Conservation (phyloP, 169 alveolate genomes). For the Plasmodium chabaudi region DNA sequence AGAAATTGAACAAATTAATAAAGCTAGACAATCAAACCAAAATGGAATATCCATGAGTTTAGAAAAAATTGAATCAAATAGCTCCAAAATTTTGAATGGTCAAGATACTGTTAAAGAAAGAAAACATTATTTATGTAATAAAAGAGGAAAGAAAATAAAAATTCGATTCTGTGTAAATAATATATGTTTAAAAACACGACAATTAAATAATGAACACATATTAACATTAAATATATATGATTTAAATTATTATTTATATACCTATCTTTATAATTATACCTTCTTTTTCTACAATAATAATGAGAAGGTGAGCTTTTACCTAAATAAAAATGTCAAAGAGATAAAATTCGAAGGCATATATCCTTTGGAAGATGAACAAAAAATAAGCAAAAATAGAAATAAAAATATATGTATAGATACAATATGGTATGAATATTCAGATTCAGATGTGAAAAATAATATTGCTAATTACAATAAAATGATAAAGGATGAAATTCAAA, state of each 20-base stretch:
- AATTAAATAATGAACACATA: slow-evolving; percentile 66
- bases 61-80: too few relatives aligned
- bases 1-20: too few relatives aligned
- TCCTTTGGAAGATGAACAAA: not conserved
- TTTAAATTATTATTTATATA: slow-evolving; percentile 47
- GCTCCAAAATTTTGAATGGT: too few relatives aligned
- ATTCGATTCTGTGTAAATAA: slow-evolving; percentile 19
- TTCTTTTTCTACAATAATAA: slow-evolving; percentile 46
- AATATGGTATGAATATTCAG: slow-evolving; percentile 46
- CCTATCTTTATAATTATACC: slow-evolving; percentile 46
- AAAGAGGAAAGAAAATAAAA: slow-evolving; percentile 40
- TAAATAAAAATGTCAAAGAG: slow-evolving; percentile 39
- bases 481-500: not conserved
- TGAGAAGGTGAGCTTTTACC: slow-evolving; percentile 34
- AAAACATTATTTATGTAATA: slow-evolving; percentile 6
- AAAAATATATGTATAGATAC: slow-evolving; percentile 15
- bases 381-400: slow-evolving; percentile 3
- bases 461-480: slow-evolving; percentile 1
- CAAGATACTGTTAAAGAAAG: not conserved
- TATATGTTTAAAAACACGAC: slow-evolving; percentile 57
- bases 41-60: too few relatives aligned
- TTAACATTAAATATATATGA: slow-evolving; percentile 64
- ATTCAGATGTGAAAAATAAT: slow-evolving; percentile 4
- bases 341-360: slow-evolving; percentile 29
- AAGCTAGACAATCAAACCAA: too few relatives aligned